Base-by-base conservation (phyloP, 2,329 filamentous ascomycete species). In the Apiospora rasikravindrae region DNA sequence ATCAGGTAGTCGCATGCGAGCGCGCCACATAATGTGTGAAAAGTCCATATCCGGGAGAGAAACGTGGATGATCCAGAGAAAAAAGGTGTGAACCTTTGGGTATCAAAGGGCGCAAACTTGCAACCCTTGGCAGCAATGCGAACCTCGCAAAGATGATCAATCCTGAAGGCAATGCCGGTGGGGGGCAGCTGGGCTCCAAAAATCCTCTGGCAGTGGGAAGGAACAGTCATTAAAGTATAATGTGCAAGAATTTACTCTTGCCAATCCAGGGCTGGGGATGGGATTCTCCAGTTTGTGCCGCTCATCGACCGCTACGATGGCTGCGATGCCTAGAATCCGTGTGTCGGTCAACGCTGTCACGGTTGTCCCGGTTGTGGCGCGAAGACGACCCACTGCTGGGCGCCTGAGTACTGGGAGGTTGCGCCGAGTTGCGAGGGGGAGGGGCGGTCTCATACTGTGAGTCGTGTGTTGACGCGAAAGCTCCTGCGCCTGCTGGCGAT, bases 371-470 rank as follows among this genome's bases (percentile, higher is more conserved):
- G 67, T 71, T 78, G 74, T 77, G 79, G 71, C 76, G 77, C 69
- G 77, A 74, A n/a, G 78, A 75, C 42, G 78, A 71, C 77, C 78
- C 78, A 78, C 79, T 80, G 77, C 71, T 77, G 75, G 77, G 73
- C 66, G 76, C 73, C 77, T 80, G 80, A 76, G 78, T 72, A 79
- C 69, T 80, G 68, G 77, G 70, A 72, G 78, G 69, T 69, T 79
- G 72, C 53, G 77, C 74, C 73, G 79, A 73, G 67, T 70, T 73
- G 75, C 78, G 78, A 61, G 81, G 82, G 73, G 78, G 78, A 75
- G 84, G 84, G 79, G 83, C 77, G 75, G 83, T 82, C 74, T 87
- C 87, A 86, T 88, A 89, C 83, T 87, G 86, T 82, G 83, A 83
- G 77, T 83, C 86, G 81, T 85, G 84, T 75, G 82, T 77, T 75